Percentiles rank a stretch among this genome's conserved stretches.
Evolutionary conservation across 768 basidiomycete genomes (phyloP).

Genomic region (Collybia mongolica): DNA sequence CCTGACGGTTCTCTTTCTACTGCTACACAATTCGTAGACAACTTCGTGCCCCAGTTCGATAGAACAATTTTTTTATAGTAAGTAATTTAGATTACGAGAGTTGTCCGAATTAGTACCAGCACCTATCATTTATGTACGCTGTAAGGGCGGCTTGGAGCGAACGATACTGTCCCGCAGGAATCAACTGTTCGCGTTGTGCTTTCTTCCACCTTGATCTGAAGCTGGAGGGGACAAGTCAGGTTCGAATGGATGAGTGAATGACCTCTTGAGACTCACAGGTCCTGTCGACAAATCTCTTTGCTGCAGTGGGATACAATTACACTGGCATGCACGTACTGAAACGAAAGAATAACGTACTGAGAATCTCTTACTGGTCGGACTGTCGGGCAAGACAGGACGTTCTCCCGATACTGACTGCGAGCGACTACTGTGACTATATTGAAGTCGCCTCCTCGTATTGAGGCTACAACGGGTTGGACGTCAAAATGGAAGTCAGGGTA

Average conservation of each 20-base stretch:
- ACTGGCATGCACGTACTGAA: neutral
- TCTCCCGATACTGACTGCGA: neutral
- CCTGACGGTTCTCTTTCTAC: too few relatives aligned
- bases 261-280: neutral
- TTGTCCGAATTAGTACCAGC: too few relatives aligned
- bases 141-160: too few relatives aligned
- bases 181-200: conserved; percentile 7
- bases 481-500: neutral
- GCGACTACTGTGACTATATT: neutral
- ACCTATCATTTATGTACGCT: too few relatives aligned
- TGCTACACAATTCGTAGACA: too few relatives aligned
- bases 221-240: neutral
- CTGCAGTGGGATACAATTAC: neutral
- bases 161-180: neutral
- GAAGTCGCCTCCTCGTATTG: conserved; percentile 33
- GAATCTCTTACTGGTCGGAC: neutral
- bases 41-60: too few relatives aligned
- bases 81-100: too few relatives aligned
- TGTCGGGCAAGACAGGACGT: neutral
- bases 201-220: conserved; percentile 14
- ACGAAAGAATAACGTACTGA: neutral
- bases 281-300: neutral
- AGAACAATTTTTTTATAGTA: too few relatives aligned
- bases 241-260: neutral
- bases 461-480: conserved; percentile 19